Evolutionary conservation across 164 flowering plant genomes (phyloP).

Genomic region (Tetracentron sinense): DNA sequence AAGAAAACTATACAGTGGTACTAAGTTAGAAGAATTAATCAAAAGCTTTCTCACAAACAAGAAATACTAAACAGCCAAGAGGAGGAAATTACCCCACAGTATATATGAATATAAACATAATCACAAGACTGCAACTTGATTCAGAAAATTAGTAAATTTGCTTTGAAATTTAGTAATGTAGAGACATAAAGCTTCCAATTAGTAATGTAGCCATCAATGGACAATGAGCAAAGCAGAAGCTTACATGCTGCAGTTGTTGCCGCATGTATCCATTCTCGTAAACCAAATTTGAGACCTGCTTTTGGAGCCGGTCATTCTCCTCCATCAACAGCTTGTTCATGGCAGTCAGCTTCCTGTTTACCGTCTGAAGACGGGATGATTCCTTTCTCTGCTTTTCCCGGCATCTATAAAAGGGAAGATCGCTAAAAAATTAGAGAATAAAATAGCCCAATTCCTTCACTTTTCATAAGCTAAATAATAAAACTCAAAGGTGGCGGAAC

Average conservation of each 20-base stretch:
- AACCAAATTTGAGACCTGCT: constrained; percentile 80
- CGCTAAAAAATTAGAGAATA: background rate
- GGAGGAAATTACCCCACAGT: too few species aligned
- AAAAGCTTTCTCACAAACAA: background rate
- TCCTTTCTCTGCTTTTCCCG: constrained; percentile 91
- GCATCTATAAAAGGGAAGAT: constrained; percentile 42
- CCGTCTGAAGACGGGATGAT: constrained; percentile 71
- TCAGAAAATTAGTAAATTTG: too few species aligned
- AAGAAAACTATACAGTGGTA: background rate
- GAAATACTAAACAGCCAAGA: too few species aligned
- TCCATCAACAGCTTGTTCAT: constrained; percentile 94
- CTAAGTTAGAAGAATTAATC: background rate
- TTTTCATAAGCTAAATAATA: too few species aligned
- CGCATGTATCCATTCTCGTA: constrained; percentile 80
- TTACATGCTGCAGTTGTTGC: constrained; percentile 60
- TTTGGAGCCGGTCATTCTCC: constrained; percentile 87
- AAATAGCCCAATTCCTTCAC: background rate
- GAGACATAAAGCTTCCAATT: too few species aligned
- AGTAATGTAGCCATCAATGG: too few species aligned
- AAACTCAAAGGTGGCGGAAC: too few species aligned
- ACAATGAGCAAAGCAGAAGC: constrained; percentile 4
- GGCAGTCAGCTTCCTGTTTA: constrained; percentile 75
- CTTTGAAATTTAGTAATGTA: too few species aligned
- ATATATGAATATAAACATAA: too few species aligned
- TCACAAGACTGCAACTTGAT: too few species aligned